Evolutionary conservation across 2,329 filamentous ascomycete species (phyloP).

Genomic region (Colletotrichum higginsianum): DNA sequence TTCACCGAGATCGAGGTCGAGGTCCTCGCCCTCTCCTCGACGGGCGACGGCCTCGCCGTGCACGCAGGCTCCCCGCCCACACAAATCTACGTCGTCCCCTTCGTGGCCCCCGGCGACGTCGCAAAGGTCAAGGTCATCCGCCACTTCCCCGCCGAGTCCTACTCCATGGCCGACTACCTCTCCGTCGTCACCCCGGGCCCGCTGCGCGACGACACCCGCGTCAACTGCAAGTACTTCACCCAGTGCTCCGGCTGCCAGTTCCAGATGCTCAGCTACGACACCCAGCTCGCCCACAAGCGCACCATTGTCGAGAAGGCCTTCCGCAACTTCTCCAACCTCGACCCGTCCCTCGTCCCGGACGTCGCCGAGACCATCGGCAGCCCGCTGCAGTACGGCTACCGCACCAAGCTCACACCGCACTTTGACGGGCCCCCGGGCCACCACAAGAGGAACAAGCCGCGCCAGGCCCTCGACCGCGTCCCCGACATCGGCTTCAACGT

Average conservation of each 20-base stretch:
- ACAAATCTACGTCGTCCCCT: constrained; percentile 88
- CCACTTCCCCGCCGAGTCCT: constrained; percentile 75
- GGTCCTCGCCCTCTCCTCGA: constrained; percentile 88
- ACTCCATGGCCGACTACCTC: constrained; percentile 87
- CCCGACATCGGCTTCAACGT: constrained; percentile 92
- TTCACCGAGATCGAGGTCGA: constrained; percentile 86
- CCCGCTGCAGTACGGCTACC: constrained; percentile 91
- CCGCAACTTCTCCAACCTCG: constrained; percentile 88
- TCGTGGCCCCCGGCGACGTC: constrained; percentile 87
- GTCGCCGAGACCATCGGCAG: constrained; percentile 90
- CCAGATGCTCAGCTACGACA: constrained; percentile 93
- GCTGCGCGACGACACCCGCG: constrained; percentile 81
- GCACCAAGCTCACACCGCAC: constrained; percentile 97
- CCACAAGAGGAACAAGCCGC: constrained; percentile 64
- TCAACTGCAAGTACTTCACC: constrained; percentile 89
- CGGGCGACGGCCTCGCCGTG: constrained; percentile 89
- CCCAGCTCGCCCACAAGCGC: constrained; percentile 89
- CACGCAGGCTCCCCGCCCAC: constrained; percentile 72
- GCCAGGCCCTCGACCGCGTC: constrained; percentile 68
- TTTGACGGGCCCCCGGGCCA: constrained; percentile 83
- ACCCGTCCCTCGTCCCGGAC: constrained; percentile 80
- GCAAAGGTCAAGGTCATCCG: constrained; percentile 84
- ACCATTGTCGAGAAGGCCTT: constrained; percentile 92
- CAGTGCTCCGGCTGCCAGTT: constrained; percentile 95
- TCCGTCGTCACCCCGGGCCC: constrained; percentile 81